These are phyloP conservation scores for Lycium barbarum DNA, from an alignment of 257 asterid species.

Conservation along the genomic window DNA sequence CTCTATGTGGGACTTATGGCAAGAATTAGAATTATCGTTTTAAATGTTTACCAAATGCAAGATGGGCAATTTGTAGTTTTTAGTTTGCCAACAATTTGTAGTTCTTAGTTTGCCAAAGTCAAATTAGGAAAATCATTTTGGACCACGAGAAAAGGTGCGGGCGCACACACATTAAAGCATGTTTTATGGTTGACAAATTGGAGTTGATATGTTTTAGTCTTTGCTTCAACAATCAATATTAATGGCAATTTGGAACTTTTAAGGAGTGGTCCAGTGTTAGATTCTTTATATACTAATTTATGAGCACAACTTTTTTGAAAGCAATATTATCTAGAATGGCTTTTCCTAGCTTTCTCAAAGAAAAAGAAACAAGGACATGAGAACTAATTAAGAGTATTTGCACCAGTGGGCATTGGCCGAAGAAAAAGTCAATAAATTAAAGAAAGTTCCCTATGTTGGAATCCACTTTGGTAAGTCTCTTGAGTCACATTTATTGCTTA, in stretches of 20 bases:
- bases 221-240: neutral
- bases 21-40: too few relatives aligned
- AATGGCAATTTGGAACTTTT: neutral
- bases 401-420: neutral
- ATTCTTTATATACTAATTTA: neutral
- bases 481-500: too few relatives aligned
- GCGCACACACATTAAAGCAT: neutral
- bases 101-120: neutral
- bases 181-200: neutral
- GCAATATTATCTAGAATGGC: neutral
- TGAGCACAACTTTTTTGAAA: neutral
- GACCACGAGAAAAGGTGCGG: neutral
- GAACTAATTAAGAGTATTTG: neutral
- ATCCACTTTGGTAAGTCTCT: too few relatives aligned
- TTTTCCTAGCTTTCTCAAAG: neutral
- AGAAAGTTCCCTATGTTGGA: neutral
- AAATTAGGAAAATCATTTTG: too few relatives aligned
- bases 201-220: neutral
- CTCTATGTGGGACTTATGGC: too few relatives aligned
- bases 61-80: neutral
- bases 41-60: too few relatives aligned
- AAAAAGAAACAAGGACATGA: neutral
- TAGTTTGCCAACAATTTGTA: too few relatives aligned
- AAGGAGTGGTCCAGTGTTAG: conserved; percentile 6
- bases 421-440: neutral